Evolutionary conservation across 108 stramenopile species (phyloP), one percentile per base, ranked within the genome.

Genomic region (Skeletonema costatum): DNA sequence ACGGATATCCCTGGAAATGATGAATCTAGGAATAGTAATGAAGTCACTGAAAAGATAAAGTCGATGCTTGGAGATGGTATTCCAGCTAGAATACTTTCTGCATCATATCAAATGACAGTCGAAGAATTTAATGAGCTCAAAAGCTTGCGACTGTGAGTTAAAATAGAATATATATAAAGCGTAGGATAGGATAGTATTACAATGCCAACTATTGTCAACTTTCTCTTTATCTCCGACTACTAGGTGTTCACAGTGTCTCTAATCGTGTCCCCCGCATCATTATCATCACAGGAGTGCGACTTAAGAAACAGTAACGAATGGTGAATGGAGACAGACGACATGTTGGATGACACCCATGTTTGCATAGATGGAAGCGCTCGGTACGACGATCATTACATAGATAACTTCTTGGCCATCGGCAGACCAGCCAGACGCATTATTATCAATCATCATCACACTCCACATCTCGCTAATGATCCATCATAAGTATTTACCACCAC

Each of bases 401-500:
- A 25, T n/a, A n/a, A 25, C 25, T 25, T 25, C 25, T 25, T 25
- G 25, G 25, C 25, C 25, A 25, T 25, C 25, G 25, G 25, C 25
- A 25, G 25, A 25, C 25, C 25, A 0, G 25, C 25, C 25, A 25
- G 25, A 0, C 25, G 25, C 25, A 25, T 25, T 25, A 25, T 25
- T 6, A 6, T 36, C 35, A 36, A 9, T 2, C 39, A 41, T 41
- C 7, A 46, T 46, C 44, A 16, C 16, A 46, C 44, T n/a, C 5
- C 44, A n/a, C 44, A n/a, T 68, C 11, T 13, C 35, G 5, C 36
- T 6, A 5, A 0, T 8, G 36, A 5, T 36, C 36, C 6, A 36
- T 36, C 36, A 36, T 36, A 8, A 36, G 36, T 8, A 36, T 17
- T 75, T 77, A 93, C 88, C 90, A 93, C 90, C 92, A 93, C 75